A percentile compares a stretch with the other conserved stretches of the same genome.
These are phyloP conservation scores for Yamadazyma atmosphaerica DNA, from an alignment of 1,139 yeast genomes.

Conservation along the genomic window DNA sequence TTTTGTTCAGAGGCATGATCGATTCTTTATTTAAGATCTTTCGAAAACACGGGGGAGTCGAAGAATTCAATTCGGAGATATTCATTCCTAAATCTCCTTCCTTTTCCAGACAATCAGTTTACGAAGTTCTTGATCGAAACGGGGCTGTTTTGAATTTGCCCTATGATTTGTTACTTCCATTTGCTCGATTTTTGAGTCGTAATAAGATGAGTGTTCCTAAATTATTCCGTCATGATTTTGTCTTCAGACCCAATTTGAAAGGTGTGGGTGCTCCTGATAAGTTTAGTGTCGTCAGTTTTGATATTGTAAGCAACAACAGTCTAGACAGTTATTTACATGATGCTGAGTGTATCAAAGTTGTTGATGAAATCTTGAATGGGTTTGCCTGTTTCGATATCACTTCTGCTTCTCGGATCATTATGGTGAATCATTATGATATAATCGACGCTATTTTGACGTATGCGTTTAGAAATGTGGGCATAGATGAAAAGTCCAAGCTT, in stretches of 20 bases:
- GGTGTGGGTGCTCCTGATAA: slow-evolving; percentile 70
- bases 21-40: slow-evolving; percentile 62
- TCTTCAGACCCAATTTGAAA: slow-evolving; percentile 63
- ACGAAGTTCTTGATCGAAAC: slow-evolving; percentile 77
- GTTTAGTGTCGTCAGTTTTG: slow-evolving; percentile 84
- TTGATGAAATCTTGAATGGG: slow-evolving; percentile 66
- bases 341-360: slow-evolving; percentile 82
- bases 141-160: slow-evolving; percentile 89
- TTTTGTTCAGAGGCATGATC: slow-evolving; percentile 51
- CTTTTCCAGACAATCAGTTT: slow-evolving; percentile 64
- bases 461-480: slow-evolving; percentile 75
- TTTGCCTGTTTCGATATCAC: slow-evolving; percentile 62
- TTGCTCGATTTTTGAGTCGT: slow-evolving; percentile 80
- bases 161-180: slow-evolving; percentile 84
- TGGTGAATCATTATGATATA: slow-evolving; percentile 79
- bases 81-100: slow-evolving; percentile 81
- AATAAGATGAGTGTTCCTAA: slow-evolving; percentile 56
- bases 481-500: slow-evolving; percentile 58
- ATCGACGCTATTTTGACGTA: slow-evolving; percentile 61
- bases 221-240: slow-evolving; percentile 74
- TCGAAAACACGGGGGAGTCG: slow-evolving; percentile 82
- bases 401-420: slow-evolving; percentile 51
- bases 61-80: slow-evolving; percentile 51
- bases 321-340: slow-evolving; percentile 54
- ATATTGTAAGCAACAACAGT: slow-evolving; percentile 59